Evolutionary conservation across 2,329 filamentous ascomycete species (phyloP), one percentile per base, ranked within the genome.

Genomic region (Pseudogymnoascus sp.): DNA sequence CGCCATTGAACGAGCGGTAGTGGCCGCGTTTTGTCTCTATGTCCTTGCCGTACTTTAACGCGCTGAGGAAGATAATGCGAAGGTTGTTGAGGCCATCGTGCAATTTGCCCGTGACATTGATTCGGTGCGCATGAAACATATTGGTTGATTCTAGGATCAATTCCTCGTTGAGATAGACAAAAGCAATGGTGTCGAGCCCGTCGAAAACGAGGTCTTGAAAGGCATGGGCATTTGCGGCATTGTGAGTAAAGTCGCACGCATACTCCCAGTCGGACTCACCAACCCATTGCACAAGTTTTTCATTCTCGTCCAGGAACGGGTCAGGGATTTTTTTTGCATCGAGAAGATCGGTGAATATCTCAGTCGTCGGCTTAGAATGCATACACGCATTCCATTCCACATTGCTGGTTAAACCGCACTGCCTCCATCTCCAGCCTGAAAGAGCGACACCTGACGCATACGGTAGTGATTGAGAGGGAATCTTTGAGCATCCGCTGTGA

Each of bases 231-330:
- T 37, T 37, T 37, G 33, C 33, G 33, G 33, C 33, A 37, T 37
- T 37, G 33, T 37, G 33, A 37, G 33, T 37, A 37, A 37, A 37
- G 33, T 37, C 33, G 33, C 33, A 37, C 33, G 33, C 33, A 37
- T 89, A 89, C 1, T 78, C 76, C 85, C 85, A 89, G 62, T 77
- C 75, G 67, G 82, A 82, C 62, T 87, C 82, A n/a, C 81, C 84
- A 33, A 88, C 80, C 84, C 85, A 88, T 68, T 82, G 78, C 2
- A 81, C 81, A 6, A 79, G 76, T 8, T 84, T 73, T 69, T 88
- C 86, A 68, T 89, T 88, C 66, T 84, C 78, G 62, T 85, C 82
- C 16, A 84, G 71, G 68, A 84, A 87, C 0, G 85, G 85, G 69
- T 88, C 81, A 5, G 76, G 73, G 60, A 83, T 82, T 61, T 85